Conservation (phyloP, 2,329 filamentous ascomycete species). For the Fusarium devonianum region DNA sequence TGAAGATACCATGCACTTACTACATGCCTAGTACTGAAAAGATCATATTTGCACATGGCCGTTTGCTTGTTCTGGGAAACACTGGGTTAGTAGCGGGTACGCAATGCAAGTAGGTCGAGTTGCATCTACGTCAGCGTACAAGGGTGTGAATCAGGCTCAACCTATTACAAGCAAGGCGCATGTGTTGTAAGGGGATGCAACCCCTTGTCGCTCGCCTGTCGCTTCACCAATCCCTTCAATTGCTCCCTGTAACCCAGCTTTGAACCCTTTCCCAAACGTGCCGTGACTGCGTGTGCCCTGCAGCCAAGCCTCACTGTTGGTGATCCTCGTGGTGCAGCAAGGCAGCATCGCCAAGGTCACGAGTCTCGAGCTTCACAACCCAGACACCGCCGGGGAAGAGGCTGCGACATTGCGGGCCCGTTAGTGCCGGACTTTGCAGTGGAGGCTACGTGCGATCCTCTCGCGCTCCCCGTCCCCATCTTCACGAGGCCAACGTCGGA, state of each 20-base stretch:
- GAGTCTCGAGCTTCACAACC: slow-evolving; percentile 8
- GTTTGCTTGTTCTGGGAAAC: background rate
- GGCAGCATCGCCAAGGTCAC: too few relatives aligned
- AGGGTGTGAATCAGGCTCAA: slow-evolving; percentile 20
- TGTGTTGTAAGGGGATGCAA: too few relatives aligned
- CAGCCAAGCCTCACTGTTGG: slow-evolving; percentile 22
- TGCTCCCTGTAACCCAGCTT: background rate
- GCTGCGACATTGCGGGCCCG: slow-evolving; percentile 15
- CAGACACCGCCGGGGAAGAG: slow-evolving; percentile 2
- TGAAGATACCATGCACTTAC: slow-evolving; percentile 33
- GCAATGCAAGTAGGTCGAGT: slow-evolving; percentile 5
- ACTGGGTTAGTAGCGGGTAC: slow-evolving; percentile 10
- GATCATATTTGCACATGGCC: slow-evolving; percentile 5
- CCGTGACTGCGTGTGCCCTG: slow-evolving; percentile 16
- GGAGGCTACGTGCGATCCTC: slow-evolving; percentile 22
- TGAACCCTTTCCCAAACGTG: background rate
- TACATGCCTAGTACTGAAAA: background rate
- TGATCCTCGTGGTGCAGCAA: slow-evolving; percentile 2
- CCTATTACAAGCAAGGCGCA: slow-evolving; percentile 24
- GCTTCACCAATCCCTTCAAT: slow-evolving; percentile 16
- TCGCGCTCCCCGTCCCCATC: slow-evolving; percentile 6
- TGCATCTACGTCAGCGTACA: slow-evolving; percentile 29
- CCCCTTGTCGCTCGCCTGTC: slow-evolving; percentile 14
- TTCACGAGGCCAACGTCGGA: slow-evolving; percentile 6
- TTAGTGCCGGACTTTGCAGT: slow-evolving; percentile 26